Evolutionary conservation across 768 basidiomycete genomes (phyloP).

Genomic region (Melanogaster broomeanus): DNA sequence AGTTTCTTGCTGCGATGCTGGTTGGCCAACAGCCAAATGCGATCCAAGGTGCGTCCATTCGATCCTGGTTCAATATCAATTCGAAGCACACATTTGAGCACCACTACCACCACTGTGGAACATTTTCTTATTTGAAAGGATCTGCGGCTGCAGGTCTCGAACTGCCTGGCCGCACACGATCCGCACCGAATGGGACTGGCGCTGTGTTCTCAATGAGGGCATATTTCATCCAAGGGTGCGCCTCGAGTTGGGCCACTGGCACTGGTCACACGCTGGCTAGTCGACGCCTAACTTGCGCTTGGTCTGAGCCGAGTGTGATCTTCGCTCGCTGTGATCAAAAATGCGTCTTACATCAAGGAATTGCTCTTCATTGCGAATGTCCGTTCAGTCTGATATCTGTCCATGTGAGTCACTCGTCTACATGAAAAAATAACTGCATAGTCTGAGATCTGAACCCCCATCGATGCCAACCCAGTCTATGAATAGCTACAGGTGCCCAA

Average conservation of each 20-base stretch:
- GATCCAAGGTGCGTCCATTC: constrained; percentile 8
- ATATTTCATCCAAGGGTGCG: constrained; percentile 9
- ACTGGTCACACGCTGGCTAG: constrained; percentile 7
- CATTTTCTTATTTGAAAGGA: constrained; percentile 21
- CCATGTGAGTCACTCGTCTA: constrained; percentile 20
- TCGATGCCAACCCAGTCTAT: constrained; percentile 16
- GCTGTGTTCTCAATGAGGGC: constrained; percentile 3
- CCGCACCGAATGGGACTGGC: constrained; percentile 12
- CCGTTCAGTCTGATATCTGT: constrained; percentile 1
- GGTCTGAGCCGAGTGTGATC: no score
- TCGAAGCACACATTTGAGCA: not conserved
- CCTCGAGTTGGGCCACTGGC: constrained; percentile 25
- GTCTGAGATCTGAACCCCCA: constrained; percentile 6
- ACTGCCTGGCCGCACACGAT: constrained; percentile 11
- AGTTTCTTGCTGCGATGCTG: not conserved
- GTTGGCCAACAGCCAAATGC: not conserved
- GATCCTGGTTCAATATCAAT: constrained; percentile 13
- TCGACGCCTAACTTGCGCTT: no score
- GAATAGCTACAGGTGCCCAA: constrained; percentile 15
- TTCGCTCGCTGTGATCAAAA: not conserved
- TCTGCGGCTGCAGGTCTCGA: constrained; percentile 6
- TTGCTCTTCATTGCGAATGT: constrained; percentile 2
- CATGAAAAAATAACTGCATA: not conserved
- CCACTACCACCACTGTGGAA: not conserved
- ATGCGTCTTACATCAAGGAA: constrained; percentile 3